Percentiles rank a stretch among this genome's conserved stretches.
These are phyloP conservation scores for Agastache rugosa DNA, from an alignment of 257 asterid species.

Conservation along the genomic window DNA sequence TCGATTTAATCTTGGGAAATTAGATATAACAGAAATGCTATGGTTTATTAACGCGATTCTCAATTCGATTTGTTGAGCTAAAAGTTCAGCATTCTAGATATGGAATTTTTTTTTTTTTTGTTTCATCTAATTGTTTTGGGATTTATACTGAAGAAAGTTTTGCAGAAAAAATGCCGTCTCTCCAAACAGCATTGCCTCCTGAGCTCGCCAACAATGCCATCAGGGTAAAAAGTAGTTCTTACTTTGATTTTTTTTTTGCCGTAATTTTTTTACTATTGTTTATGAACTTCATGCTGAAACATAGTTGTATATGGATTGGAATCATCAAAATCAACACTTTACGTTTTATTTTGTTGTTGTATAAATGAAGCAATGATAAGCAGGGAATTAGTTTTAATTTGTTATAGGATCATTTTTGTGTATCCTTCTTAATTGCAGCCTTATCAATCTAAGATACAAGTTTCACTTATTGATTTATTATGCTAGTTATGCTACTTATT, in stretches of 20 bases:
- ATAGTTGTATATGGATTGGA: neutral
- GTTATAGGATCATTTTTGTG: neutral
- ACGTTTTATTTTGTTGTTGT: neutral
- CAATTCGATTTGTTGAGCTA: neutral
- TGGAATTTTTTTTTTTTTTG: neutral
- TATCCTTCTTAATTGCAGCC: neutral
- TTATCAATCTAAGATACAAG: neutral
- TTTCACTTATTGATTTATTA: constrained; percentile 6
- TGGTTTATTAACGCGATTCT: neutral
- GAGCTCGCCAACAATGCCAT: constrained; percentile 90
- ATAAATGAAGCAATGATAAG: neutral
- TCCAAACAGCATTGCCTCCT: constrained; percentile 91
- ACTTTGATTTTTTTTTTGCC: neutral
- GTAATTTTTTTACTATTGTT: neutral
- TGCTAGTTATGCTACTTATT: neutral
- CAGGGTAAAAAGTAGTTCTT: constrained; percentile 57
- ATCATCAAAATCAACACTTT: constrained; percentile 16
- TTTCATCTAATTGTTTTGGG: neutral
- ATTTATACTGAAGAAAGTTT: neutral
- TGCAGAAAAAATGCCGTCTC: constrained; percentile 71
- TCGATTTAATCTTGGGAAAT: neutral
- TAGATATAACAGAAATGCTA: neutral
- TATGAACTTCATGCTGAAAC: constrained; percentile 11
- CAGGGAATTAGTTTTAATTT: neutral
- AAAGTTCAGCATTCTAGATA: neutral